Evolutionary conservation across 345 rosid species (phyloP).

Genomic region (Rhodamnia rubescens): DNA sequence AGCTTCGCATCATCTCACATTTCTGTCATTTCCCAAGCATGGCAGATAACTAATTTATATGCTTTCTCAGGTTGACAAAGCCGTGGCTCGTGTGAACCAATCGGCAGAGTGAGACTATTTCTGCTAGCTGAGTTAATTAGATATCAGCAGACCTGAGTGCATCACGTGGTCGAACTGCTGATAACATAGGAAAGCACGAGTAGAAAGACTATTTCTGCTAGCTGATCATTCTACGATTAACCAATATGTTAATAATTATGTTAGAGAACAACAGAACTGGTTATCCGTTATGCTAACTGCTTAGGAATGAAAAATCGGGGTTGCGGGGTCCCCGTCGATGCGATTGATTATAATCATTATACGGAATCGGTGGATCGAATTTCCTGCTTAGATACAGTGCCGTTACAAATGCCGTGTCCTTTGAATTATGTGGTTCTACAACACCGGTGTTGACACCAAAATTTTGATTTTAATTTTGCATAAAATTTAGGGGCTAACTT

Average conservation of each 20-base stretch:
- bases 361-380: too few species aligned
- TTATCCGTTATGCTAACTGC: too few species aligned
- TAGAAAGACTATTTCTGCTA: not conserved
- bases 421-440: not conserved
- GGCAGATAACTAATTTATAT: not conserved
- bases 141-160: too few species aligned
- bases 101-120: conserved; percentile 29
- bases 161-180: too few species aligned
- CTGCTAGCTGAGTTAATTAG: too few species aligned
- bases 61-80: conserved; percentile 48
- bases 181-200: not conserved
- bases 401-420: not conserved
- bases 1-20: not conserved
- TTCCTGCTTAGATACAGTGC: not conserved
- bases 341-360: too few species aligned
- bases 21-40: not conserved
- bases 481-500: too few species aligned
- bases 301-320: too few species aligned
- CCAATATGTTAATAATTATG: not conserved
- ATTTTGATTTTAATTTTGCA: too few species aligned
- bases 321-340: too few species aligned
- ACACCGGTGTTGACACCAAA: too few species aligned
- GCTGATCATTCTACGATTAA: not conserved
- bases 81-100: conserved; percentile 32
- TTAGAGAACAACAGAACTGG: not conserved